These are phyloP conservation scores for Acanthamoeba triangularis DNA, from an alignment of 208 protist genomes.

Conservation along the genomic window DNA sequence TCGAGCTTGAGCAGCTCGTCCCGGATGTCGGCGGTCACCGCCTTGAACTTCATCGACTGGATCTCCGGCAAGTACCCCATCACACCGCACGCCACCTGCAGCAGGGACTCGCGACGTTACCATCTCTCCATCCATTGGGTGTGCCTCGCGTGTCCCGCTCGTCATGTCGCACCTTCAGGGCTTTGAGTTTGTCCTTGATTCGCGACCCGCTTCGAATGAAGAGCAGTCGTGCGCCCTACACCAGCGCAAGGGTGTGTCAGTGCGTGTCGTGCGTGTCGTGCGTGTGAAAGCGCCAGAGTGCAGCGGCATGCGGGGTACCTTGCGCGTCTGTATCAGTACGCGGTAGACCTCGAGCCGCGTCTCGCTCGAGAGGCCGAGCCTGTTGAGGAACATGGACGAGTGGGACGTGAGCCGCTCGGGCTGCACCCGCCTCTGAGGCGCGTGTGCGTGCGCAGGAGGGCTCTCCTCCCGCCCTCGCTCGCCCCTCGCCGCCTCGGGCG, in stretches of 20 bases:
- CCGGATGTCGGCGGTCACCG: background rate
- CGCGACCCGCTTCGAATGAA: slow-evolving; percentile 69
- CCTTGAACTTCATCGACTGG: slow-evolving; percentile 69
- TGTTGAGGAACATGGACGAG: slow-evolving; percentile 35
- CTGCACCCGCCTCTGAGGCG: background rate
- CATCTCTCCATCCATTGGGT: too few relatives aligned
- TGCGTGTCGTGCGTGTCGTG: too few relatives aligned
- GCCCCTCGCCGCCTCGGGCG: background rate
- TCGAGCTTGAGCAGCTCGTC: slow-evolving; percentile 64
- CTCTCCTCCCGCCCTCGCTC: background rate
- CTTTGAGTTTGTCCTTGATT: slow-evolving; percentile 33
- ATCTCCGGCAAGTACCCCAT: slow-evolving; percentile 72
- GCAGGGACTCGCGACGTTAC: too few relatives aligned
- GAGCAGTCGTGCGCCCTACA: background rate
- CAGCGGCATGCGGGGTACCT: background rate
- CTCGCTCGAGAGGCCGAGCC: slow-evolving; percentile 8
- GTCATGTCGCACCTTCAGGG: slow-evolving; percentile 5
- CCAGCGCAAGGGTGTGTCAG: background rate
- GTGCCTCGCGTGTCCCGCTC: background rate
- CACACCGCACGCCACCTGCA: slow-evolving; percentile 53
- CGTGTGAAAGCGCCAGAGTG: background rate
- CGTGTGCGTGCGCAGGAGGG: background rate
- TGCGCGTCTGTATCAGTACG: slow-evolving; percentile 5
- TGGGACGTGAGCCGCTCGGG: background rate
- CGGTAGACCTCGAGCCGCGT: background rate